Conservation (phyloP, 2,329 filamentous ascomycete genomes). For the Ophiostoma himal-ulmi region DNA sequence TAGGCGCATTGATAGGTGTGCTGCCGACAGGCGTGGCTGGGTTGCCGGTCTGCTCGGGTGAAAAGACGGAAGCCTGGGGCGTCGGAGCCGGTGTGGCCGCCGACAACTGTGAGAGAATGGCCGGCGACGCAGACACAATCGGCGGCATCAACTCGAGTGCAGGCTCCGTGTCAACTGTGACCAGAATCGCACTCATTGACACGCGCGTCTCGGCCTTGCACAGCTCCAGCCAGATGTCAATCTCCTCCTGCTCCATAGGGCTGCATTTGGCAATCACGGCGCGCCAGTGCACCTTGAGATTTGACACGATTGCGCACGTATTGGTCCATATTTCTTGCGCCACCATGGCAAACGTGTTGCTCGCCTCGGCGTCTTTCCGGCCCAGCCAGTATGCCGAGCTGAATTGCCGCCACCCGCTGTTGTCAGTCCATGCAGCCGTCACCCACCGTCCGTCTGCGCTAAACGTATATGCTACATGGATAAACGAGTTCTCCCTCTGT, state of each 20-base stretch:
- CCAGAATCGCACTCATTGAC: constrained; percentile 50
- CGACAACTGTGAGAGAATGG: constrained; percentile 41
- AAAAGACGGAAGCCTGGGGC: constrained; percentile 54
- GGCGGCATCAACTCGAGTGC: constrained; percentile 58
- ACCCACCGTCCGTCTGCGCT: constrained; percentile 74
- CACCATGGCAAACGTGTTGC: constrained; percentile 55
- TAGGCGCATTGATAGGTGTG: constrained; percentile 24
- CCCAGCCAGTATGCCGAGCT: constrained; percentile 68
- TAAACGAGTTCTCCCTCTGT: constrained; percentile 69
- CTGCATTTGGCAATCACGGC: constrained; percentile 68
- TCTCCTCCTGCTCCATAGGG: constrained; percentile 60
- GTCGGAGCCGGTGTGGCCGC: constrained; percentile 61
- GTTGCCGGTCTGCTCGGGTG: constrained; percentile 53
- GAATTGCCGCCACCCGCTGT: constrained; percentile 65
- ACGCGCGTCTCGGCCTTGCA: constrained; percentile 48
- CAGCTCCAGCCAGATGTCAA: constrained; percentile 53
- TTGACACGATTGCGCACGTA: constrained; percentile 65
- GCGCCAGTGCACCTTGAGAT: constrained; percentile 68
- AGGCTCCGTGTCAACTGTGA: constrained; percentile 61
- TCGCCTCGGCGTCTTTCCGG: constrained; percentile 48
- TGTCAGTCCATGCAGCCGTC: constrained; percentile 75
- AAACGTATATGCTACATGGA: constrained; percentile 73
- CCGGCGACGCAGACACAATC: constrained; percentile 43
- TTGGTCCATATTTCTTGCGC: constrained; percentile 72
- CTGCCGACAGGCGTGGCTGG: constrained; percentile 45